phyloP scores from a whole-genome alignment of 73 alveolate species.

The Paraurostyla sp. region DNA sequence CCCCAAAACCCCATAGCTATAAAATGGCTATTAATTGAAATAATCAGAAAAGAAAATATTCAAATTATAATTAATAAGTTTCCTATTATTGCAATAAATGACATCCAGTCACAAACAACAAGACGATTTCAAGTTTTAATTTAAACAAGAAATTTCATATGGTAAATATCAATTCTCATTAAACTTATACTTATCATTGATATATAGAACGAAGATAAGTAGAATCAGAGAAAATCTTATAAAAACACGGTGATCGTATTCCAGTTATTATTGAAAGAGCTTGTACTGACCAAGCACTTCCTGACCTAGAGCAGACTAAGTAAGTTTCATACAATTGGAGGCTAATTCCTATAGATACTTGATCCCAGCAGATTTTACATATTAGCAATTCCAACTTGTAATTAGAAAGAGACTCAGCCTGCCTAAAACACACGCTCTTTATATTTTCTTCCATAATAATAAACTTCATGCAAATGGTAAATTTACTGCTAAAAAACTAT shows the following conservation, averaged over 20 bases:
- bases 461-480: conserved; percentile 30
- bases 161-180: too few relatives aligned
- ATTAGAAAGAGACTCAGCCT: conserved; percentile 21
- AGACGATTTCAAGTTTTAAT: conserved; percentile 21
- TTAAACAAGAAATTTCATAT: background rate
- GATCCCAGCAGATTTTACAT: conserved; percentile 27
- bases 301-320: conserved; percentile 43
- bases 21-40: too few relatives aligned
- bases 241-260: background rate
- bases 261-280: conserved; percentile 37
- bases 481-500: background rate
- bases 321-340: background rate
- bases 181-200: background rate
- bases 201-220: conserved; percentile 3
- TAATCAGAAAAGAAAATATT: too few relatives aligned
- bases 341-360: conserved; percentile 9
- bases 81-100: too few relatives aligned
- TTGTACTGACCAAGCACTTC: background rate
- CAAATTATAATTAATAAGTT: too few relatives aligned
- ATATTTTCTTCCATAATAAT: conserved; percentile 34
- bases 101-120: too few relatives aligned
- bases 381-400: conserved; percentile 19
- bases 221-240: background rate
- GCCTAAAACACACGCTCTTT: background rate
- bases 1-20: too few relatives aligned